A percentile compares a stretch with the other conserved stretches of the same genome.
Conservation (phyloP, 2,329 filamentous ascomycete species). For the Daldinia sp. region DNA sequence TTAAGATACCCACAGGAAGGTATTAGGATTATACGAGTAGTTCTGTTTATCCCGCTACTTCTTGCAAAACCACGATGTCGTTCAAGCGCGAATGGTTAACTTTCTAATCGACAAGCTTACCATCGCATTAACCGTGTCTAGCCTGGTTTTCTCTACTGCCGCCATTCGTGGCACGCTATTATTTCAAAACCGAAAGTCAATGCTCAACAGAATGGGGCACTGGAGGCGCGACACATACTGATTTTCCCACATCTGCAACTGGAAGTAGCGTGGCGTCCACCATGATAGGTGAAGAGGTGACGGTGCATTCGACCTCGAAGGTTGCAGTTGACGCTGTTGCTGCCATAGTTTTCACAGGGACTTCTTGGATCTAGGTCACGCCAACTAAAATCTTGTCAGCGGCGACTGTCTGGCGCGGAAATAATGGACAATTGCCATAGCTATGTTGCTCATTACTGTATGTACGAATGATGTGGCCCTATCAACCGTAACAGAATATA, state of each 20-base stretch:
- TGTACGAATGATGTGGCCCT: conserved; percentile 43
- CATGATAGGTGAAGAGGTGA: conserved; percentile 21
- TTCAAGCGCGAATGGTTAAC: background rate
- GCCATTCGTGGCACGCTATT: conserved; percentile 31
- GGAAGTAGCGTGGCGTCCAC: conserved; percentile 26
- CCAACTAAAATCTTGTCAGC: conserved; percentile 37
- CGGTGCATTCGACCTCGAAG: conserved; percentile 28
- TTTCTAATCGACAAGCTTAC: too few species aligned
- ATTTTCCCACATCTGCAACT: conserved; percentile 37
- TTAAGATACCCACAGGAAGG: background rate
- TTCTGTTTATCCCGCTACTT: background rate
- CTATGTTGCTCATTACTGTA: conserved; percentile 39
- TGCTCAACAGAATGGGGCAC: conserved; percentile 42
- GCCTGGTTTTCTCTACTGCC: conserved; percentile 20
- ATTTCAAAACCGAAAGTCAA: conserved; percentile 26
- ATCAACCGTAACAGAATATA: conserved; percentile 46
- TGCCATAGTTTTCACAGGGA: conserved; percentile 32
- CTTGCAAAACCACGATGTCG: background rate
- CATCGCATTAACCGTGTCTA: conserved; percentile 23
- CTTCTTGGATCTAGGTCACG: background rate
- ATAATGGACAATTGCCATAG: conserved; percentile 40
- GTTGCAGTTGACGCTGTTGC: conserved; percentile 36
- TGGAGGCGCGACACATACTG: conserved; percentile 36
- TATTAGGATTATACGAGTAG: background rate
- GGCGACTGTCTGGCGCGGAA: conserved; percentile 11